Evolutionary conservation across 108 stramenopile genomes (phyloP).

Genomic region (Halocafeteria seosinensis): DNA sequence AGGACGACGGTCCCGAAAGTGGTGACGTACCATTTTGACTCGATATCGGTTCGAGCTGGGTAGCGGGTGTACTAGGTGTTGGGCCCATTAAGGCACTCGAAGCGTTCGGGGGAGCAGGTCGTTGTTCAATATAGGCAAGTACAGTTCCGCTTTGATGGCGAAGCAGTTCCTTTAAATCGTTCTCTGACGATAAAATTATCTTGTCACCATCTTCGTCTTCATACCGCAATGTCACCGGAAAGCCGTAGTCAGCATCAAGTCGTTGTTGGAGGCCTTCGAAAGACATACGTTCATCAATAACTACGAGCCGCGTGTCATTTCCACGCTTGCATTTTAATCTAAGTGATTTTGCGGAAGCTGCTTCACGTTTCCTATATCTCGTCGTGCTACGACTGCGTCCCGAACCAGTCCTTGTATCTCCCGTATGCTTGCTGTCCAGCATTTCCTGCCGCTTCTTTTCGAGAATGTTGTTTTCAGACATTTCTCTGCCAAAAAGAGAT

Average conservation of each 20-base stretch:
- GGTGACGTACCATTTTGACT: no score
- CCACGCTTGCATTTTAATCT: conserved; percentile 8
- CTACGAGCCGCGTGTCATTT: conserved; percentile 4
- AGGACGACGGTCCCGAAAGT: no score
- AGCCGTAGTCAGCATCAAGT: conserved; percentile 6
- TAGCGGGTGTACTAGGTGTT: not conserved
- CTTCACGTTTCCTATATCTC: no score
- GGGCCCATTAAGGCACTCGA: no score
- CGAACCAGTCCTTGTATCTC: no score
- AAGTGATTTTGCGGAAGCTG: not conserved
- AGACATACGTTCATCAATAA: not conserved
- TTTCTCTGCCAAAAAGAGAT: no score
- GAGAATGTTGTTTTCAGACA: no score
- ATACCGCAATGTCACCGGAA: conserved; percentile 4
- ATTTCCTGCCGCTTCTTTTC: no score
- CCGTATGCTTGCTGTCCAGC: no score
- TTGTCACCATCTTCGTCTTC: conserved; percentile 13
- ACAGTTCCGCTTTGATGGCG: not conserved
- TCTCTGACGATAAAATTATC: conserved; percentile 9
- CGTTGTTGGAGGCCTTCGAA: not conserved
- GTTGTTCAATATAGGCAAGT: not conserved
- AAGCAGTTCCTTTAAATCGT: conserved; percentile 7
- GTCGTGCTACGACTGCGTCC: no score
- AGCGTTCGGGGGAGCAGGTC: no score
- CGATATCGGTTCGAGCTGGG: no score